phyloP scores from a whole-genome alignment of 2,329 filamentous ascomycete species.

The Xylogone sp. region DNA sequence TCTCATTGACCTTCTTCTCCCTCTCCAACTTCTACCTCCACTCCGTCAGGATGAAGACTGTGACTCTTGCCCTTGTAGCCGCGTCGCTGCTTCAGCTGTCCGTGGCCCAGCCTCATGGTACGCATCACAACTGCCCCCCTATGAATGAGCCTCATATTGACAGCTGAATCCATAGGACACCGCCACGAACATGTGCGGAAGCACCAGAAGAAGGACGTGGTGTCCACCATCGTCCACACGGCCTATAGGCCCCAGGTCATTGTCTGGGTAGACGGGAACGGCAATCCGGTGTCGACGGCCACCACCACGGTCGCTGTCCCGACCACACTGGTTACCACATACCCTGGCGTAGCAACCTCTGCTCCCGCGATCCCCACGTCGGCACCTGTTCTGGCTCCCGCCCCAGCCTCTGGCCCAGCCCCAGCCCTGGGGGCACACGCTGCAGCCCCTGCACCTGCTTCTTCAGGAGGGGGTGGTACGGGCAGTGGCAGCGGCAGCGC shows the following conservation, averaged over 20 bases:
- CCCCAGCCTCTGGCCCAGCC: conserved; percentile 3
- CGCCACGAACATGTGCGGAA: conserved; percentile 22
- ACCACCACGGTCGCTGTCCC: conserved; percentile 15
- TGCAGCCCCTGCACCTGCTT: neutral
- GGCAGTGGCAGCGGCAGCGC: neutral
- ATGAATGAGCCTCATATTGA: neutral
- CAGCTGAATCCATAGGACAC: conserved; percentile 6
- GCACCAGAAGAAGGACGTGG: conserved; percentile 21
- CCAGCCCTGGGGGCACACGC: conserved; percentile 1
- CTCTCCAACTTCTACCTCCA: too few species aligned
- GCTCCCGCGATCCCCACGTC: conserved; percentile 4
- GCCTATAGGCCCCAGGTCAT: conserved; percentile 44
- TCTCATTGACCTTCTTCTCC: too few species aligned
- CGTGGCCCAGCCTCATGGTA: conserved; percentile 37
- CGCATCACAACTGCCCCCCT: conserved; percentile 12
- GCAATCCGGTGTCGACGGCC: conserved; percentile 44
- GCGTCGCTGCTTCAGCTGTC: conserved; percentile 36
- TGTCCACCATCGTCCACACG: conserved; percentile 31
- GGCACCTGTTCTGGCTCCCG: conserved; percentile 12
- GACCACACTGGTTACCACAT: conserved; percentile 6
- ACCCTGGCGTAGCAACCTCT: conserved; percentile 7
- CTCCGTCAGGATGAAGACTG: conserved; percentile 42
- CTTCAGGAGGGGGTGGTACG: neutral
- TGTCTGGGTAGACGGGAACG: conserved; percentile 57
- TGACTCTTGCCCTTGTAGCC: conserved; percentile 31